Percentiles rank a stretch among this genome's conserved stretches.
Conservation (phyloP, 2,329 filamentous ascomycete species). For the Phialocephala subalpina region DNA sequence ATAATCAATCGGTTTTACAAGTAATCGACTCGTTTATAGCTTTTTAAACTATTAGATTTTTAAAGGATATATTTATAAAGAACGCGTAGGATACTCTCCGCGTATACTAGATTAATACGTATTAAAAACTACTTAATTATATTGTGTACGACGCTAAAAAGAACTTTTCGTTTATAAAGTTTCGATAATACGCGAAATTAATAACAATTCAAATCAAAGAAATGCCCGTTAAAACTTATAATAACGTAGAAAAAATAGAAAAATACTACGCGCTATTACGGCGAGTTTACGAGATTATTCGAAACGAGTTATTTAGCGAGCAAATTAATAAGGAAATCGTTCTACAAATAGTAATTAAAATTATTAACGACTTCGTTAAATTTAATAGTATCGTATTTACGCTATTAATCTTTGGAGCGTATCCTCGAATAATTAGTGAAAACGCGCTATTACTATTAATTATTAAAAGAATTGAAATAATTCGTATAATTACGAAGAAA, state of each 20-base stretch:
- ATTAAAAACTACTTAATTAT: not conserved
- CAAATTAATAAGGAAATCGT: too few species aligned
- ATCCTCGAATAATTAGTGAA: not conserved
- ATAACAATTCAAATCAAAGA: not conserved
- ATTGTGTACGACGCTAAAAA: not conserved
- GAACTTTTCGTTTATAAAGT: not conserved
- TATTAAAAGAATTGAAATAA: too few species aligned
- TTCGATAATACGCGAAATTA: not conserved
- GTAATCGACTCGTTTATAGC: not conserved
- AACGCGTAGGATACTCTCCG: not conserved
- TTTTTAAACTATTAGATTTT: not conserved
- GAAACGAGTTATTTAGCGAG: too few species aligned
- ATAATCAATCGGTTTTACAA: not conserved
- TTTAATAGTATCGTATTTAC: not conserved
- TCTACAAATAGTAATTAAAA: not conserved
- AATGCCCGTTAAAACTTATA: not conserved
- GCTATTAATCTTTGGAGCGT: not conserved
- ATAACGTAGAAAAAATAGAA: not conserved
- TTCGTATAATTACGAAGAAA: too few species aligned
- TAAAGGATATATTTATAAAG: not conserved
- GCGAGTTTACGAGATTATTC: not conserved
- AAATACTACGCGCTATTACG: not conserved
- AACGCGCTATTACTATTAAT: not conserved
- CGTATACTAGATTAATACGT: not conserved
- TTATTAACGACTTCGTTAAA: not conserved